Evolutionary conservation across 371 early-diverging fungal genomes (phyloP), one percentile per base, ranked within the genome.

Genomic region (Mucor lusitanicus): DNA sequence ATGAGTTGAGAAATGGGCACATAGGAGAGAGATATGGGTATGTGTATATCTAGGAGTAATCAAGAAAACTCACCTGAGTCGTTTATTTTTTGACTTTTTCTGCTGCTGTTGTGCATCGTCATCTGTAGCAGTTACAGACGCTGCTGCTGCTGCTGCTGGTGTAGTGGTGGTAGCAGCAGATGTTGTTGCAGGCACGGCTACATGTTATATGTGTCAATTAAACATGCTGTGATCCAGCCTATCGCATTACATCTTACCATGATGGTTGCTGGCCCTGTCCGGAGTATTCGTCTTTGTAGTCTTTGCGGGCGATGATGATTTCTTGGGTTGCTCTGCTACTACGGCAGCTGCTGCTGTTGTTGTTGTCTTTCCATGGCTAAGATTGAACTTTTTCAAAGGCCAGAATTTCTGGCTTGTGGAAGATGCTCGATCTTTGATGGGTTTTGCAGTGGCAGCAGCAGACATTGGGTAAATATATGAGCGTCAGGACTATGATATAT

Each of bases 401-500:
- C 70, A 70, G n/a, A 72, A 68, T 39, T 72, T 72, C 55, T 72
- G 73, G n/a, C 69, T 50, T 39, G 68, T 56, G 8, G 71, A 63
- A 33, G 67, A 58, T 30, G 63, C 13, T 63, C 63, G 63, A 23
- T 68, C 63, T 48, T 72, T 50, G 19, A 12, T 72, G 32, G 72
- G 28, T 35, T 65, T 64, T 32, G 37, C 57, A 27, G 63, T 23
- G 19, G 61, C 33, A 17, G 62, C 50, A 23, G 50, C 50, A 50
- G 50, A 50, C 50, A 35, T 21, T 15, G 53, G 17, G 33, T 50
- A 17, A 35, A n/a, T n/a, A n/a, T n/a, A n/a, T 46, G 32, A 50
- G 27, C 44, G 19, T 19, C 19, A 44, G 8, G 19, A 44, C 6
- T n/a, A 42, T 44, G n/a, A n/a, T 19, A 6, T 44, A 25, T 21